Conservation (phyloP, 2,329 filamentous ascomycete genomes). For the Coniochaeta prunicola region DNA sequence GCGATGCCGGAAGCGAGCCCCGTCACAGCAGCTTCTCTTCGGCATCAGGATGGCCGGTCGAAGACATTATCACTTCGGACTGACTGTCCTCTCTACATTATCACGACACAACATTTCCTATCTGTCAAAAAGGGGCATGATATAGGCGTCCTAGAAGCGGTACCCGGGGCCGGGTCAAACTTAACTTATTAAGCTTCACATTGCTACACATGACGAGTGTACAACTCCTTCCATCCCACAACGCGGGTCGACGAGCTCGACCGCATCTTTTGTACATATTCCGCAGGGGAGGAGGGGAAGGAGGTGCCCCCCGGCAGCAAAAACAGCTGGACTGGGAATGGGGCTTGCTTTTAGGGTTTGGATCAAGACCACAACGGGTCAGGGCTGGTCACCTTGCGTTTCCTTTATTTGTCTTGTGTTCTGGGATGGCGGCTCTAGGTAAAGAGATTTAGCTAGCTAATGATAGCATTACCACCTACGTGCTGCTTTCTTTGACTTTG, state of each 20-base stretch:
- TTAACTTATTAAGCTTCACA: not conserved
- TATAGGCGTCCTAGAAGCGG: constrained; percentile 1
- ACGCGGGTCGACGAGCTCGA: not conserved
- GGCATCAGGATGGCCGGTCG: not conserved
- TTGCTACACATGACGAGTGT: not conserved
- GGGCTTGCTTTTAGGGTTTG: not conserved
- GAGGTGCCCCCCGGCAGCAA: not conserved
- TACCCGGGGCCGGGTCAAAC: not conserved
- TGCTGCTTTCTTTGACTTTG: not conserved
- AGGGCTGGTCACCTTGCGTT: not conserved
- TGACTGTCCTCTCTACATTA: not conserved
- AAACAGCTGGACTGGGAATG: not conserved
- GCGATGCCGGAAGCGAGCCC: not conserved
- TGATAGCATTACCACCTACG: not conserved
- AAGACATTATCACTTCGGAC: not conserved
- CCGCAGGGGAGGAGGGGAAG: not conserved
- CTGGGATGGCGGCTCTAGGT: constrained; percentile 1
- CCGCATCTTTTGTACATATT: not conserved
- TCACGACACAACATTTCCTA: constrained; percentile 1
- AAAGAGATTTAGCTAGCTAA: not conserved
- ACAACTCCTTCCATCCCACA: not conserved
- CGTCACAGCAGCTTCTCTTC: not conserved
- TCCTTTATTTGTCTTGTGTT: not conserved
- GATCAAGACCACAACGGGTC: not conserved
- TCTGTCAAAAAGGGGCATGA: constrained; percentile 2